Evolutionary conservation across 177 flowering plant species (phyloP).

Genomic region (Vitis hybrid): DNA sequence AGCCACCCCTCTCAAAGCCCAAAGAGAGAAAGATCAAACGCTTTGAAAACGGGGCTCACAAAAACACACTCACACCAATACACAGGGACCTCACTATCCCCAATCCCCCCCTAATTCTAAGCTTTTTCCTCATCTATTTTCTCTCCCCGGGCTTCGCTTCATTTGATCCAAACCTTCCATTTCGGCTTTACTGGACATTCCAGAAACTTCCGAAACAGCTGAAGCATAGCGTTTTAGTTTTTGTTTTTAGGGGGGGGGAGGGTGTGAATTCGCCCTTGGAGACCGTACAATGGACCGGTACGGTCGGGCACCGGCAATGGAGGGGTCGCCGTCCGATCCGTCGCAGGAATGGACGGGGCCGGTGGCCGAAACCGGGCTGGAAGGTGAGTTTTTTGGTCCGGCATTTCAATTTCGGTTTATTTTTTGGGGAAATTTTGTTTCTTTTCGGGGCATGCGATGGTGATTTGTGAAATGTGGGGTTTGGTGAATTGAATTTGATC

Average conservation of each 20-base stretch:
- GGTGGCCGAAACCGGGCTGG: conserved; percentile 48
- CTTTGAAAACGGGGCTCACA: conserved; percentile 11
- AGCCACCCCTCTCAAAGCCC: neutral
- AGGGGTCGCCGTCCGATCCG: conserved; percentile 49
- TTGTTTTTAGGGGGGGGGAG: too few species aligned
- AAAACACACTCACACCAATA: too few species aligned
- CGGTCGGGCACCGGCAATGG: conserved; percentile 30
- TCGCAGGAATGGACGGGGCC: conserved; percentile 38
- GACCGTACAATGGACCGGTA: conserved; percentile 47
- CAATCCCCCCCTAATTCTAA: neutral
- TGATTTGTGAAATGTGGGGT: conserved; percentile 15
- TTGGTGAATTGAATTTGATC: conserved; percentile 4
- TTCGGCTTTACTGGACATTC: neutral
- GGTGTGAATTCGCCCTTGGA: too few species aligned
- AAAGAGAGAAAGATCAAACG: conserved; percentile 20
- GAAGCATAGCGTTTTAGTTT: neutral
- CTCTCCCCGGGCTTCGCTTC: conserved; percentile 3
- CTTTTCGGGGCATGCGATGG: neutral
- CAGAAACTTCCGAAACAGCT: neutral
- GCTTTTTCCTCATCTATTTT: neutral
- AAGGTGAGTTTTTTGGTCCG: conserved; percentile 32
- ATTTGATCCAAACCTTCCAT: conserved; percentile 11
- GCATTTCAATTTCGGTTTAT: conserved; percentile 27
- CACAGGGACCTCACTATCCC: neutral
- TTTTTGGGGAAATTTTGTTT: conserved; percentile 1